Conservation (phyloP, 2,329 filamentous ascomycete genomes). For the Verticillium albo-atrum region DNA sequence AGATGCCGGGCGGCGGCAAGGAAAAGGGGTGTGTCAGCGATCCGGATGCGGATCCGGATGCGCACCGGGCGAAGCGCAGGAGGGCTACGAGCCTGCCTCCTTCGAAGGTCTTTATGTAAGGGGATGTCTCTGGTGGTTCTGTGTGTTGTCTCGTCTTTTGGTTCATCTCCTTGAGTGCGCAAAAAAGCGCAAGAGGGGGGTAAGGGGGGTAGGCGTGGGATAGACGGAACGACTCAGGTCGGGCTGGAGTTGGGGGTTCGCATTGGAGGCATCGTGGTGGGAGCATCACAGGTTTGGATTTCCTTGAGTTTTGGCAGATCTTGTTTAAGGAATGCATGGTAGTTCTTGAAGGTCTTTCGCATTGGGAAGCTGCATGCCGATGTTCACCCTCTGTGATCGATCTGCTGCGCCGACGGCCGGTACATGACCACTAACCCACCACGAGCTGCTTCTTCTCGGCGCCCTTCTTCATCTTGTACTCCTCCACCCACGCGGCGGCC, state of each 20-base stretch:
- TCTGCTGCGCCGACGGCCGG: too few species aligned
- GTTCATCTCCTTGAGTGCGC: background rate
- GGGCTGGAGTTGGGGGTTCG: background rate
- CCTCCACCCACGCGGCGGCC: conserved; percentile 71
- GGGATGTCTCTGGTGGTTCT: background rate
- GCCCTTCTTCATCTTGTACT: conserved; percentile 74
- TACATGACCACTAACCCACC: background rate
- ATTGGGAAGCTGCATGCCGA: too few species aligned
- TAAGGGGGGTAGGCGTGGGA: background rate
- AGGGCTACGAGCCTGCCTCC: conserved; percentile 31
- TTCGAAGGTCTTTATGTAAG: background rate
- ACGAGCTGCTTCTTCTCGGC: conserved; percentile 30
- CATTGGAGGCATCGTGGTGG: background rate
- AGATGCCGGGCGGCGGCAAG: too few species aligned
- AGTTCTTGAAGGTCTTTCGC: too few species aligned
- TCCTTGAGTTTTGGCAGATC: too few species aligned
- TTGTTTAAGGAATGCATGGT: too few species aligned
- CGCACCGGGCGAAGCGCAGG: conserved; percentile 32
- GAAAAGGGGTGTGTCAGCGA: conserved; percentile 11
- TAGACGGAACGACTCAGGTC: conserved; percentile 1
- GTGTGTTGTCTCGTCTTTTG: background rate
- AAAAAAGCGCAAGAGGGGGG: background rate
- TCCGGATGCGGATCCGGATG: conserved; percentile 15
- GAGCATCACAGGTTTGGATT: background rate
- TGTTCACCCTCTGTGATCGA: too few species aligned